A percentile compares a stretch with the other conserved stretches of the same genome.
These are phyloP conservation scores for Panicum virgatum DNA, from an alignment of 202 grass and related monocot genomes.

Conservation along the genomic window DNA sequence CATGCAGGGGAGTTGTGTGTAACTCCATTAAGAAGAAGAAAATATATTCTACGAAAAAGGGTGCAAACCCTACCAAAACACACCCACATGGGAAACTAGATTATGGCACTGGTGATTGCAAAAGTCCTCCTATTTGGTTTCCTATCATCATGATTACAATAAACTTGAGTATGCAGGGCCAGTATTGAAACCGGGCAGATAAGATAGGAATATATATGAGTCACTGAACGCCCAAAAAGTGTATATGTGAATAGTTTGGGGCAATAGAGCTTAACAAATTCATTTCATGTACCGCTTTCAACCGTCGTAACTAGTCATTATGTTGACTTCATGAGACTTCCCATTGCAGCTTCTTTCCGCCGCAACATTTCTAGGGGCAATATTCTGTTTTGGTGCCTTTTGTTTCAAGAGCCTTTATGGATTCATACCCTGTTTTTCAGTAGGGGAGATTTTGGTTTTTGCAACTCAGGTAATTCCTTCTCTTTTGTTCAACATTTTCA, in stretches of 20 bases:
- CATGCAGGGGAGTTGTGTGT: neutral
- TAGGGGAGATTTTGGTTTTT: conserved; percentile 93
- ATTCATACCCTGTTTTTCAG: conserved; percentile 77
- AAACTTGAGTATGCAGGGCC: neutral
- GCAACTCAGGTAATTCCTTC: conserved; percentile 82
- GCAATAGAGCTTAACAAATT: neutral
- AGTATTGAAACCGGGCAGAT: neutral
- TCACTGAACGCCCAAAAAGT: neutral
- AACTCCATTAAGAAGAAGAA: neutral
- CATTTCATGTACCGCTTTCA: conserved; percentile 14
- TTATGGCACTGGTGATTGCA: neutral
- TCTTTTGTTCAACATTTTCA: conserved; percentile 22
- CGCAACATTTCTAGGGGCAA: conserved; percentile 85
- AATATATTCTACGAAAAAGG: neutral
- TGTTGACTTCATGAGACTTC: conserved; percentile 22
- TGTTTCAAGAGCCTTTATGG: conserved; percentile 99
- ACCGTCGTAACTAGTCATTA: neutral
- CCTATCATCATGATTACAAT: neutral
- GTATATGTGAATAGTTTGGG: neutral
- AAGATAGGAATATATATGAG: neutral
- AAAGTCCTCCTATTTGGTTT: neutral
- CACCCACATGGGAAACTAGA: neutral
- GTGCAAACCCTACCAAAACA: neutral
- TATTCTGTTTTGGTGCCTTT: conserved; percentile 96
- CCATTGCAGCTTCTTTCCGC: conserved; percentile 78